phyloP scores from a whole-genome alignment of 2,329 filamentous ascomycete genomes.

The Akanthomyces uredinophilus region DNA sequence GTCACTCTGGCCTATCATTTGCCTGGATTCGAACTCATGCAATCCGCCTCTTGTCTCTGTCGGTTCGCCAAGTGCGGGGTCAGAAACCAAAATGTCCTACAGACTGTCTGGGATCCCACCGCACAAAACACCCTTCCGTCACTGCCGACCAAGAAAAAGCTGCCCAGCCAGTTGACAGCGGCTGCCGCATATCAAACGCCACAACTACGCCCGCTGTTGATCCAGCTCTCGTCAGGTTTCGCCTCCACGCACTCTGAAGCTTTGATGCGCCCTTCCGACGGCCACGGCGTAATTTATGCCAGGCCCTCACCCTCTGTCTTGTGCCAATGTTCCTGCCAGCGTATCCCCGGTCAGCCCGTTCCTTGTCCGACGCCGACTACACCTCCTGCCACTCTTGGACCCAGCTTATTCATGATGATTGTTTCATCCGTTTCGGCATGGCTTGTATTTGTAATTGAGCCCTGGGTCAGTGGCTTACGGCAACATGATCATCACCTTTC shows the following conservation, averaged over 20 bases:
- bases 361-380: background rate
- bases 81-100: background rate
- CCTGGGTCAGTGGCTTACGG: background rate
- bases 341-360: background rate
- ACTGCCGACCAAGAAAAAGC: background rate
- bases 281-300: background rate
- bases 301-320: background rate
- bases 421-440: background rate
- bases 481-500: background rate
- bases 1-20: background rate
- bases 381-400: background rate
- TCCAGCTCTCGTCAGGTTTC: background rate
- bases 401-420: background rate
- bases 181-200: slow-evolving; percentile 7
- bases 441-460: slow-evolving; percentile 2
- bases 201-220: slow-evolving; percentile 6
- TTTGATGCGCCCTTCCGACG: background rate
- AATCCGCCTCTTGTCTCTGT: background rate
- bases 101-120: background rate
- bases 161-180: background rate
- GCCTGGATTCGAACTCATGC: background rate
- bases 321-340: background rate
- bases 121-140: background rate
- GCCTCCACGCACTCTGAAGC: background rate
- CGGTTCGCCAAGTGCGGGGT: background rate